These are phyloP conservation scores for Lachnellula cervina DNA, from an alignment of 2,329 filamentous ascomycete genomes.

Conservation along the genomic window DNA sequence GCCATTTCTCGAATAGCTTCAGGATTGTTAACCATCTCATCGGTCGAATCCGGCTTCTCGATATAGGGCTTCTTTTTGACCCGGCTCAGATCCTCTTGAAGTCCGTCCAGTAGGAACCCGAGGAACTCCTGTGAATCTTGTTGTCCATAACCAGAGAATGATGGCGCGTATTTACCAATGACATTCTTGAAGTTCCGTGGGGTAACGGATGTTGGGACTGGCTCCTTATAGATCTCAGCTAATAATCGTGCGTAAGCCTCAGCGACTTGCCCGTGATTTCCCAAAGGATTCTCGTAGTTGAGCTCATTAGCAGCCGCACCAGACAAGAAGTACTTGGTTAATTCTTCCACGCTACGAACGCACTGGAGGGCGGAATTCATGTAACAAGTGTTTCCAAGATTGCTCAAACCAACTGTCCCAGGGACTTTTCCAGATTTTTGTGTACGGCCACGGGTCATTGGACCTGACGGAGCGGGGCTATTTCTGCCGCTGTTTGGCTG, in stretches of 20 bases:
- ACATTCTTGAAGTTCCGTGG: constrained; percentile 78
- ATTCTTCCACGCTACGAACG: constrained; percentile 85
- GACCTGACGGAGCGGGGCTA: constrained; percentile 57
- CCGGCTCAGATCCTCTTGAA: constrained; percentile 92
- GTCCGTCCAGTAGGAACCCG: constrained; percentile 86
- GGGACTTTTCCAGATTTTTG: constrained; percentile 64
- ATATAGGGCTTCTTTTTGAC: constrained; percentile 96
- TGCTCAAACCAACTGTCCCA: constrained; percentile 79
- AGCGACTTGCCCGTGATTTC: constrained; percentile 83
- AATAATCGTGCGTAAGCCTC: constrained; percentile 74
- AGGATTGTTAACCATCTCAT: constrained; percentile 85
- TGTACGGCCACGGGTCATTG: constrained; percentile 66
- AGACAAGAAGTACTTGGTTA: constrained; percentile 84
- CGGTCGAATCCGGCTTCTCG: constrained; percentile 94
- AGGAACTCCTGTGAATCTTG: constrained; percentile 98
- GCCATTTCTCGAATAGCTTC: constrained; percentile 80
- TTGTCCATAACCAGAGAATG: constrained; percentile 91
- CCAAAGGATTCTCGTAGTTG: constrained; percentile 79
- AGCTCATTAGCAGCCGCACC: constrained; percentile 73
- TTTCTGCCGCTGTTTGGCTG: constrained; percentile 60
- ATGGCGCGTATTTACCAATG: constrained; percentile 74
- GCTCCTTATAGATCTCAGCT: constrained; percentile 70
- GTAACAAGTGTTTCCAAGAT: constrained; percentile 96
- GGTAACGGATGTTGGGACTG: constrained; percentile 61
- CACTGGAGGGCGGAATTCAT: constrained; percentile 98